Evolutionary conservation across 2,329 filamentous ascomycete species (phyloP).

Genomic region (Alternaria arborescens): DNA sequence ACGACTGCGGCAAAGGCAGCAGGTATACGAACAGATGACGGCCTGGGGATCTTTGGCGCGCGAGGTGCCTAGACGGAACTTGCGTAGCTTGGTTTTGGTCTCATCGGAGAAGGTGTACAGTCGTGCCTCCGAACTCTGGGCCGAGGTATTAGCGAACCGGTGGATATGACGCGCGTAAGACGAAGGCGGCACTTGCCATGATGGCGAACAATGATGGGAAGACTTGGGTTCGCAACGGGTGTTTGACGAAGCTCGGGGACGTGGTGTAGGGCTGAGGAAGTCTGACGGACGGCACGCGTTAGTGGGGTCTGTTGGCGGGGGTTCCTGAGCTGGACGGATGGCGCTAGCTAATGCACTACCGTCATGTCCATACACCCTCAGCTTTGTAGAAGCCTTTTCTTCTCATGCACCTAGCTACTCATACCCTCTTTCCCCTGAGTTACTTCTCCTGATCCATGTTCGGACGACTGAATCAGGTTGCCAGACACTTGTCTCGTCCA

Average conservation of each 20-base stretch:
- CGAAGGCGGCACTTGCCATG: constrained; percentile 30
- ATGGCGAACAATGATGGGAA: constrained; percentile 5
- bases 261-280: constrained; percentile 32
- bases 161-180: background rate
- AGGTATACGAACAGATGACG: constrained; percentile 79
- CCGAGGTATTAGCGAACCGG: constrained; percentile 14
- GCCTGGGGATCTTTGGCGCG: constrained; percentile 86
- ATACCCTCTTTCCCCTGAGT: constrained; percentile 9
- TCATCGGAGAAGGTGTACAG: constrained; percentile 93
- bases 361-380: constrained; percentile 11
- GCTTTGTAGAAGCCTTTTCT: constrained; percentile 11
- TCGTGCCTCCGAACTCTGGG: constrained; percentile 77
- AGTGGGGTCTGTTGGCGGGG: constrained; percentile 21
- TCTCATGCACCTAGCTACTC: constrained; percentile 31
- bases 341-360: constrained; percentile 24
- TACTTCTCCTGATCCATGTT: constrained; percentile 69
- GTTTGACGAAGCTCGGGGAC: constrained; percentile 14
- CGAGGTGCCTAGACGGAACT: constrained; percentile 92
- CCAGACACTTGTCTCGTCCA: constrained; percentile 74
- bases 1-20: constrained; percentile 8
- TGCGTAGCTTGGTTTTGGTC: constrained; percentile 88
- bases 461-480: constrained; percentile 75
- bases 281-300: constrained; percentile 14
- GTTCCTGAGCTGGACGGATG: constrained; percentile 12
- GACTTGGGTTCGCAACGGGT: constrained; percentile 5